A percentile compares a stretch with the other conserved stretches of the same genome.
These are phyloP conservation scores for Hirschioporus abietinus DNA, from an alignment of 768 basidiomycete genomes.

Conservation along the genomic window DNA sequence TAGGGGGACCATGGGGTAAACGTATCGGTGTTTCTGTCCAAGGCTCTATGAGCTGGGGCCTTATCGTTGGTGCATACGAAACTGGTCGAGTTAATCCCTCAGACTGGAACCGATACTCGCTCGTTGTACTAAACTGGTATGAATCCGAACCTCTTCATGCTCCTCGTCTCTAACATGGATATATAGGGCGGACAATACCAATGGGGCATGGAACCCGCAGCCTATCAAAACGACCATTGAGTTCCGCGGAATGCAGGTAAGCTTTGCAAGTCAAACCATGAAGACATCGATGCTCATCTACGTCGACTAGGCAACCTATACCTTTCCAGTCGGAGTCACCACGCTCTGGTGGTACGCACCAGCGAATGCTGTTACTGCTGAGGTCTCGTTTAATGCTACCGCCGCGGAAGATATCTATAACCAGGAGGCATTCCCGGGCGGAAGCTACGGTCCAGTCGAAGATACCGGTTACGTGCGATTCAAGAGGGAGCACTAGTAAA, in stretches of 20 bases:
- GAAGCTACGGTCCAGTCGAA: conserved; percentile 2
- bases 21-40: conserved; percentile 61
- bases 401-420: neutral
- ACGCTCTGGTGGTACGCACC: conserved; percentile 46
- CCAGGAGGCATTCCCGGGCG: neutral
- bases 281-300: conserved; percentile 4
- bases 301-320: conserved; percentile 50
- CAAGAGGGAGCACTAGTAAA: neutral
- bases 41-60: conserved; percentile 50
- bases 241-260: conserved; percentile 57
- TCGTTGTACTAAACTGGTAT: conserved; percentile 68
- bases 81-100: conserved; percentile 46
- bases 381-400: neutral
- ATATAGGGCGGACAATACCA: conserved; percentile 42
- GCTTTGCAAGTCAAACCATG: neutral
- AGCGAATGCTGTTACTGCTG: neutral
- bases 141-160: conserved; percentile 8
- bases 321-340: conserved; percentile 73
- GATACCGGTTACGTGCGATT: neutral
- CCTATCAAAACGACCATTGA: conserved; percentile 55
- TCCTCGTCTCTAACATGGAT: neutral
- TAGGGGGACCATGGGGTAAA: conserved; percentile 61
- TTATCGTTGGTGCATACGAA: conserved; percentile 62
- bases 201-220: conserved; percentile 48
- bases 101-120: conserved; percentile 61